phyloP scores from a whole-genome alignment of 225 moss, liverwort and hornwort species.

The Pseudisothecium myosuroides region DNA sequence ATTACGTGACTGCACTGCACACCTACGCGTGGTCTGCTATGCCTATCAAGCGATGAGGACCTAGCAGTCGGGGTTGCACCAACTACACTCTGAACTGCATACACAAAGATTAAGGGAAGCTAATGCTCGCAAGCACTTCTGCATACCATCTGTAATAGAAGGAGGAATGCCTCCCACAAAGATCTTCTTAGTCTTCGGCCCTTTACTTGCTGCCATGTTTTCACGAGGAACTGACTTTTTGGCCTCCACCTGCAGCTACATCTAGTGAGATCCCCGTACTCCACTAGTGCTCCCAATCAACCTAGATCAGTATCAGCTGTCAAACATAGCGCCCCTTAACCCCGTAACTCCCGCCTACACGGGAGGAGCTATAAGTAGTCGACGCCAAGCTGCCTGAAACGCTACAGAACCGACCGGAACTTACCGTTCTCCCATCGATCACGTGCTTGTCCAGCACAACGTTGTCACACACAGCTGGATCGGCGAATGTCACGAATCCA shows the following conservation, averaged over 20 bases:
- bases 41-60: slow-evolving; percentile 20
- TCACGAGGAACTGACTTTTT: slow-evolving; percentile 99
- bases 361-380: slow-evolving; percentile 6
- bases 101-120: slow-evolving; percentile 31
- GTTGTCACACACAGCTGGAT: slow-evolving; percentile 79
- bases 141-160: slow-evolving; percentile 98
- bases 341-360: slow-evolving; percentile 9
- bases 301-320: slow-evolving; percentile 27
- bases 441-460: slow-evolving; percentile 99
- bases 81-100: slow-evolving; percentile 40
- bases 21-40: neutral
- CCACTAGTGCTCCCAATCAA: slow-evolving; percentile 26
- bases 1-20: neutral
- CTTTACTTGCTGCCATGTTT: slow-evolving; percentile 94
- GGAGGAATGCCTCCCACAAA: slow-evolving; percentile 99
- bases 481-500: slow-evolving; percentile 92
- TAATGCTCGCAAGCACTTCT: slow-evolving; percentile 57
- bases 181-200: slow-evolving; percentile 97
- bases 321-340: neutral
- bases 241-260: slow-evolving; percentile 91
- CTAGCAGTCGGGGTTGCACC: slow-evolving; percentile 31
- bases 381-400: neutral
- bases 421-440: slow-evolving; percentile 97
- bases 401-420: slow-evolving; percentile 5
- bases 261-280: slow-evolving; percentile 52